Conservation (phyloP, 2,329 filamentous ascomycete species). For the Xylaria sp. region DNA sequence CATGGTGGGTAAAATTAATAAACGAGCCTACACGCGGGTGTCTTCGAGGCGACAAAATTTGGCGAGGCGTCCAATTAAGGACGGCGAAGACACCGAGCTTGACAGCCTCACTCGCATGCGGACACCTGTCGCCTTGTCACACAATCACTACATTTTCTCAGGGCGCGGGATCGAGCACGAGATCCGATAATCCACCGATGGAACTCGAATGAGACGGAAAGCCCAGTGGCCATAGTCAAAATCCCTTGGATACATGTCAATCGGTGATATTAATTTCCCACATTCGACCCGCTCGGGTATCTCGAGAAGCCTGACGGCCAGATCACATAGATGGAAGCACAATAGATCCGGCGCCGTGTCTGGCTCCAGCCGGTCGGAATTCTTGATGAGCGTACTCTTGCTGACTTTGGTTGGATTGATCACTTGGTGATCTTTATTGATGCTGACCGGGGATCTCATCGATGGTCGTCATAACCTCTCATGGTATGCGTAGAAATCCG, state of each 20-base stretch:
- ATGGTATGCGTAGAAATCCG: conserved; percentile 33
- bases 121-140: conserved; percentile 4
- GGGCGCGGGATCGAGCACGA: not conserved
- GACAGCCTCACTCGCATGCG: not conserved
- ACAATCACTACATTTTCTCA: not conserved
- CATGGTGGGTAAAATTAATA: conserved; percentile 2
- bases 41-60: not conserved
- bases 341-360: conserved; percentile 8
- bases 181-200: not conserved
- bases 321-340: conserved; percentile 18
- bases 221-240: not conserved
- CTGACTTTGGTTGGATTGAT: conserved; percentile 31
- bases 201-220: not conserved
- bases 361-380: conserved; percentile 9
- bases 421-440: conserved; percentile 27
- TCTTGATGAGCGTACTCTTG: conserved; percentile 26
- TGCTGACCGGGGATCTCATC: conserved; percentile 27
- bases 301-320: conserved; percentile 4
- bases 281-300: conserved; percentile 2
- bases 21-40: conserved; percentile 1
- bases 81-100: not conserved
- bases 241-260: conserved; percentile 2
- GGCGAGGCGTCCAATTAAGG: not conserved
- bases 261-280: conserved; percentile 9
- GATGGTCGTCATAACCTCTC: conserved; percentile 31